phyloP scores from a whole-genome alignment of 1,139 yeast genomes.

The Kodamaea arcana region DNA sequence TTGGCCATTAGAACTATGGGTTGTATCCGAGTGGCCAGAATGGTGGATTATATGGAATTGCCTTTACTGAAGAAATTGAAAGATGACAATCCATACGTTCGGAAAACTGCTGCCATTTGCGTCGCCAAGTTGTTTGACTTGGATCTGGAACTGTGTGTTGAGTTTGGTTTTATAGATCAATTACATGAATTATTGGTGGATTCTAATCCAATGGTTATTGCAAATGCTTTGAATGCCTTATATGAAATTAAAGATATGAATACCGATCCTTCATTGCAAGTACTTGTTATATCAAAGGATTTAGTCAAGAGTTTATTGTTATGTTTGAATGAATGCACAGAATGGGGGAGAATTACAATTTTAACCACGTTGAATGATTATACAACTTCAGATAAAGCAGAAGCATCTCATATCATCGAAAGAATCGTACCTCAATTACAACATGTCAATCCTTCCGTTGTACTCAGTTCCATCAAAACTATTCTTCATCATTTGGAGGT shows the following conservation, averaged over 20 bases:
- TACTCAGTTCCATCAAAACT: slow-evolving; percentile 79
- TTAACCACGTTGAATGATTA: slow-evolving; percentile 78
- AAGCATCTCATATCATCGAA: slow-evolving; percentile 84
- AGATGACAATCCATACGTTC: slow-evolving; percentile 95
- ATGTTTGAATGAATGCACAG: slow-evolving; percentile 95
- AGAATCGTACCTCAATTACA: slow-evolving; percentile 93
- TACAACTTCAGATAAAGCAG: slow-evolving; percentile 49
- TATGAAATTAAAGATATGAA: slow-evolving; percentile 72
- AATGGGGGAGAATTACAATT: slow-evolving; percentile 96
- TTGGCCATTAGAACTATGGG: slow-evolving; percentile 99
- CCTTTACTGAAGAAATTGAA: slow-evolving; percentile 80
- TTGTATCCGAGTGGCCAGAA: slow-evolving; percentile 90
- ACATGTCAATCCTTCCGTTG: slow-evolving; percentile 96
- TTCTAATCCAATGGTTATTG: slow-evolving; percentile 94
- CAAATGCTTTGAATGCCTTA: slow-evolving; percentile 85
- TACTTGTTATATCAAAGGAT: slow-evolving; percentile 38
- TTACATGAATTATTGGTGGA: slow-evolving; percentile 74
- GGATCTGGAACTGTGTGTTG: slow-evolving; percentile 75
- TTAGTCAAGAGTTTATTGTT: slow-evolving; percentile 64
- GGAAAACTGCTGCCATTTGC: slow-evolving; percentile 96
- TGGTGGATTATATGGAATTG: slow-evolving; percentile 90
- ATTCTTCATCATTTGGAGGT: slow-evolving; percentile 68
- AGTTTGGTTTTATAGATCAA: slow-evolving; percentile 77
- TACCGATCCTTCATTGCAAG: slow-evolving; percentile 44
- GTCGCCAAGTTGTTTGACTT: slow-evolving; percentile 93